phyloP scores from a whole-genome alignment of 495 filamentous ascomycete species.

The Neurospora sublineolata region DNA sequence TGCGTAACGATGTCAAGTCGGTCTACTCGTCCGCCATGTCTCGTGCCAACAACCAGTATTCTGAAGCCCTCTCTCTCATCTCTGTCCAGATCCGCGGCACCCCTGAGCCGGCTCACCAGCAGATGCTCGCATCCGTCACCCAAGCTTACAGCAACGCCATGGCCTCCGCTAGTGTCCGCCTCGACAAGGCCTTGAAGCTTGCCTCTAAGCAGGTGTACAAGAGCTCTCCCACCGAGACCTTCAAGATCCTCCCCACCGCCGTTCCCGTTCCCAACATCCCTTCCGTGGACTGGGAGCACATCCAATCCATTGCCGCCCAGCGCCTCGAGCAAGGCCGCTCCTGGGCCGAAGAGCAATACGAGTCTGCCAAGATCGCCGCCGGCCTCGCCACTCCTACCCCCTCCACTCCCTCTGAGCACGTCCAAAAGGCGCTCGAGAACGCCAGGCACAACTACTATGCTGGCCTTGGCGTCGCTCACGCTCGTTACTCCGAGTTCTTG shows the following conservation, averaged over 20 bases:
- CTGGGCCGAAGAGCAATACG: conserved; percentile 54
- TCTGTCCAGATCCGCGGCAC: conserved; percentile 56
- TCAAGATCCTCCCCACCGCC: conserved; percentile 19
- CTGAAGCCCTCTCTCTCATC: conserved; percentile 51
- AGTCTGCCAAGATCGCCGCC: conserved; percentile 45
- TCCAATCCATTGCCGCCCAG: conserved; percentile 50
- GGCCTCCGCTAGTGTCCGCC: conserved; percentile 45
- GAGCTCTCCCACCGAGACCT: conserved; percentile 32
- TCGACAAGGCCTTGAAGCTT: conserved; percentile 37
- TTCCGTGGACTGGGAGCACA: conserved; percentile 26
- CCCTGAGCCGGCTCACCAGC: conserved; percentile 47
- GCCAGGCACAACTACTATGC: conserved; percentile 67
- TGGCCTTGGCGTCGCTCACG: conserved; percentile 64
- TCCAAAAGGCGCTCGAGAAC: conserved; percentile 44
- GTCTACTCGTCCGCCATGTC: conserved; percentile 51
- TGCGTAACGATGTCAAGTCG: conserved; percentile 36
- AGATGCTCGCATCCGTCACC: conserved; percentile 56
- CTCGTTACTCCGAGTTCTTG: conserved; percentile 62
- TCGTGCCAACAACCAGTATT: conserved; percentile 51
- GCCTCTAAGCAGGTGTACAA: conserved; percentile 33
- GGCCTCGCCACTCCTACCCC: conserved; percentile 41
- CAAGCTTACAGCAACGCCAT: conserved; percentile 56
- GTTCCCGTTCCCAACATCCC: conserved; percentile 14
- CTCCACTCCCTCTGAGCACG: conserved; percentile 32
- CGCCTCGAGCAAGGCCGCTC: conserved; percentile 52